Evolutionary conservation across 805 yeast genomes (phyloP).

Genomic region (Nakazawaea anatomiae): DNA sequence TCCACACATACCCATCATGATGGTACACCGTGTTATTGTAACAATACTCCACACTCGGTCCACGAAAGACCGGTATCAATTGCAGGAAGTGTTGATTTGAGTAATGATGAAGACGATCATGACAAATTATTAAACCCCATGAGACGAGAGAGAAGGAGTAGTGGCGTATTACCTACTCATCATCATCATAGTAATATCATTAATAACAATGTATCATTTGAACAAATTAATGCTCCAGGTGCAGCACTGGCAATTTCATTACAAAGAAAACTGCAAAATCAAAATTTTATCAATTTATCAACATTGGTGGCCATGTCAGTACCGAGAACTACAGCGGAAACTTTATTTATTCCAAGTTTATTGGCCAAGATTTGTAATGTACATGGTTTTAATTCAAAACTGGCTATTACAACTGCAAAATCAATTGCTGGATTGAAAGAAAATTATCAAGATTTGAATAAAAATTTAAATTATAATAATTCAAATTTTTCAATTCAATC

Average conservation of each 20-base stretch:
- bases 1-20: slow-evolving; percentile 27
- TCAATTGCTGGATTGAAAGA: slow-evolving; percentile 67
- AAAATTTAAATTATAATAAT: slow-evolving; percentile 13
- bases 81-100: slow-evolving; percentile 52
- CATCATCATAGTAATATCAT: not conserved
- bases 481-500: slow-evolving; percentile 28
- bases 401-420: slow-evolving; percentile 66
- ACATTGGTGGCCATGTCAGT: slow-evolving; percentile 63
- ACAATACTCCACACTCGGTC: slow-evolving; percentile 44
- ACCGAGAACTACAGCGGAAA: slow-evolving; percentile 76
- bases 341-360: slow-evolving; percentile 66
- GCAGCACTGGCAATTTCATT: slow-evolving; percentile 63
- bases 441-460: slow-evolving; percentile 24
- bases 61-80: slow-evolving; percentile 63
- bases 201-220: slow-evolving; percentile 37
- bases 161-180: too few species aligned
- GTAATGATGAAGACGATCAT: slow-evolving; percentile 42
- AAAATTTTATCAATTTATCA: slow-evolving; percentile 41
- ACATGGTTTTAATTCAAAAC: slow-evolving; percentile 66
- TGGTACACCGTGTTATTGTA: slow-evolving; percentile 52
- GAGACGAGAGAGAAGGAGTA: not conserved
- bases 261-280: slow-evolving; percentile 36
- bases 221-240: slow-evolving; percentile 70
- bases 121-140: slow-evolving; percentile 19
- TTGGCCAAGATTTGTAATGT: slow-evolving; percentile 63